A percentile compares a stretch with the other conserved stretches of the same genome.
Evolutionary conservation across 352 stramenopile species (phyloP).

Genomic region (Elongisporangium undulatum): DNA sequence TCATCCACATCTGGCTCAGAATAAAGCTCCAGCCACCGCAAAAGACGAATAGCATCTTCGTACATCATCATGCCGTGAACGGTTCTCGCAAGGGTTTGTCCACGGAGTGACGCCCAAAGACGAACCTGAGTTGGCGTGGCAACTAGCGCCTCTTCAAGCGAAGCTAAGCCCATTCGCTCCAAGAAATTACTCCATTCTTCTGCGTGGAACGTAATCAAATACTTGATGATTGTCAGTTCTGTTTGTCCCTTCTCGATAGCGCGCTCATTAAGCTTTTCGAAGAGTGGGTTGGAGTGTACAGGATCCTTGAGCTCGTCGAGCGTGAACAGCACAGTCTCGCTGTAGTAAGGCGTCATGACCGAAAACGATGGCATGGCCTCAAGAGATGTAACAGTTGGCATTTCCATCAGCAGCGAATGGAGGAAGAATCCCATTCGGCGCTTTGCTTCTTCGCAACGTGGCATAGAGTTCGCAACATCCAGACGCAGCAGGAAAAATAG

Average conservation of each 20-base stretch:
- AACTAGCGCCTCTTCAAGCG: conserved; percentile 65
- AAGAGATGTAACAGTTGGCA: conserved; percentile 66
- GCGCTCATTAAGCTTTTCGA: conserved; percentile 68
- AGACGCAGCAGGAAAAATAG: conserved; percentile 78
- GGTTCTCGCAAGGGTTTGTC: conserved; percentile 82
- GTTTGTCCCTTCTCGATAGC: conserved; percentile 66
- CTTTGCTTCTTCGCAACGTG: conserved; percentile 77
- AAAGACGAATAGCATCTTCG: conserved; percentile 79
- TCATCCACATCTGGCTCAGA: conserved; percentile 54
- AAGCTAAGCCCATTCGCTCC: conserved; percentile 68
- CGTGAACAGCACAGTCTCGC: conserved; percentile 82
- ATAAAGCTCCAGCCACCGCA: conserved; percentile 83
- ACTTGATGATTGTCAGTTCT: conserved; percentile 85
- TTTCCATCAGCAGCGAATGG: conserved; percentile 81
- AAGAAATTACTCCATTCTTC: conserved; percentile 89
- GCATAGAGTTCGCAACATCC: conserved; percentile 64
- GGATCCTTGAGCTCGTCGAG: conserved; percentile 84
- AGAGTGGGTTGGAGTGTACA: conserved; percentile 78
- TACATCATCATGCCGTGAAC: conserved; percentile 90
- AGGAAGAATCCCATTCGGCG: conserved; percentile 87
- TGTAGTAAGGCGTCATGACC: conserved; percentile 88
- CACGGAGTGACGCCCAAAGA: conserved; percentile 80
- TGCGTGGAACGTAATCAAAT: conserved; percentile 83
- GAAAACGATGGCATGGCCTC: conserved; percentile 87
- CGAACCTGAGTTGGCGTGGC: conserved; percentile 68